These are phyloP conservation scores for Marasmius fiardii DNA, from an alignment of 1,284 basidiomycete genomes.

Conservation along the genomic window DNA sequence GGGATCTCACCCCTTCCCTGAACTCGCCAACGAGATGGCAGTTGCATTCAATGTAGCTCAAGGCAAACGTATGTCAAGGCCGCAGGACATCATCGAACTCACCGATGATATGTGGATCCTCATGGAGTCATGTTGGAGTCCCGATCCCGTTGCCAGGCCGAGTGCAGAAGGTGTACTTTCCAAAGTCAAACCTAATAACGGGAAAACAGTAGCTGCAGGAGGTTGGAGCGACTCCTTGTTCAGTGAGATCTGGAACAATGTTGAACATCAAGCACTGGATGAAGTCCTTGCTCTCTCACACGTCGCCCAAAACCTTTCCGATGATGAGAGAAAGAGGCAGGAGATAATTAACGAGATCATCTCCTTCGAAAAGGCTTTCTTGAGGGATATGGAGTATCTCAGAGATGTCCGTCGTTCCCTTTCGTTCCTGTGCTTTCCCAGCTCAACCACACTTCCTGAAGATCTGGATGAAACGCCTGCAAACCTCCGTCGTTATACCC, in stretches of 20 bases:
- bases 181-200: neutral
- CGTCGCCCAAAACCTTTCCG: no score
- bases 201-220: neutral
- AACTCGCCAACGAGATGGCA: neutral
- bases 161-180: neutral
- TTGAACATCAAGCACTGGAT: neutral
- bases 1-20: neutral
- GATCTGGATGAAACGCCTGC: constrained; percentile 90
- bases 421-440: constrained; percentile 4
- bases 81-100: constrained; percentile 24
- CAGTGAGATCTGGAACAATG: neutral
- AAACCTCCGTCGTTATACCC: constrained; percentile 76
- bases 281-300: no score
- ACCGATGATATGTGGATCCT: neutral
- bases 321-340: constrained; percentile 93
- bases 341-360: constrained; percentile 99
- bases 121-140: neutral
- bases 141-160: neutral
- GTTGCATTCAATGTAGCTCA: neutral
- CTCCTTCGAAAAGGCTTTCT: constrained; percentile 97
- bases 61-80: neutral
- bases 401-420: constrained; percentile 69
- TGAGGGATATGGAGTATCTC: constrained; percentile 96
- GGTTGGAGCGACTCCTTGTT: neutral
- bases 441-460: constrained; percentile 26